A percentile compares a stretch with the other conserved stretches of the same genome.
phyloP scores from a whole-genome alignment of 768 basidiomycete species.

The Cystobasidium ongulense region DNA sequence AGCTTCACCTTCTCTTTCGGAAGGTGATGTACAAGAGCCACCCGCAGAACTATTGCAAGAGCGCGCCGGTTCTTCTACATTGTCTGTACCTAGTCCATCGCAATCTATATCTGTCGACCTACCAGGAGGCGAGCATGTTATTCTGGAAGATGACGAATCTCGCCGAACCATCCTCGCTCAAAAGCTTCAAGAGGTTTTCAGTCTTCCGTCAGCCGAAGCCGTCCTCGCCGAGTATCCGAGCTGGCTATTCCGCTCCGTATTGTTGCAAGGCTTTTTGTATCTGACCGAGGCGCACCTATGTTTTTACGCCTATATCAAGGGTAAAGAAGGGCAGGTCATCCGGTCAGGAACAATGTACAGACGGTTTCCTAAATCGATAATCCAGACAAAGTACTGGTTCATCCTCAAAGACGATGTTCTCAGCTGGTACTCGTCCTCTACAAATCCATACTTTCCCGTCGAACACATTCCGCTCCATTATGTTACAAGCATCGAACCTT shows the following conservation, averaged over 20 bases:
- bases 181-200: constrained; percentile 82
- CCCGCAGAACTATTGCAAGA: neutral
- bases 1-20: neutral
- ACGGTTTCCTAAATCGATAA: constrained; percentile 74
- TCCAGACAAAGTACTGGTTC: constrained; percentile 93
- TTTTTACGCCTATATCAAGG: constrained; percentile 54
- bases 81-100: neutral
- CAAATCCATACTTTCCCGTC: constrained; percentile 97
- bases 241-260: constrained; percentile 48
- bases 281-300: constrained; percentile 85
- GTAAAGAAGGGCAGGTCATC: constrained; percentile 51
- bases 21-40: neutral
- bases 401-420: constrained; percentile 89
- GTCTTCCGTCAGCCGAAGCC: constrained; percentile 68
- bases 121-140: neutral
- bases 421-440: constrained; percentile 92
- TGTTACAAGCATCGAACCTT: constrained; percentile 75
- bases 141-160: constrained; percentile 2
- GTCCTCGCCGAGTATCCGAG: constrained; percentile 54
- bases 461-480: constrained; percentile 94
- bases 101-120: neutral
- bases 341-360: constrained; percentile 87
- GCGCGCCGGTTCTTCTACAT: neutral
- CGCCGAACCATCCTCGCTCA: constrained; percentile 68
- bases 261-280: constrained; percentile 96